These are phyloP conservation scores for Trichoderma koningiopsis DNA, from an alignment of 2,329 filamentous ascomycete species.

Conservation along the genomic window DNA sequence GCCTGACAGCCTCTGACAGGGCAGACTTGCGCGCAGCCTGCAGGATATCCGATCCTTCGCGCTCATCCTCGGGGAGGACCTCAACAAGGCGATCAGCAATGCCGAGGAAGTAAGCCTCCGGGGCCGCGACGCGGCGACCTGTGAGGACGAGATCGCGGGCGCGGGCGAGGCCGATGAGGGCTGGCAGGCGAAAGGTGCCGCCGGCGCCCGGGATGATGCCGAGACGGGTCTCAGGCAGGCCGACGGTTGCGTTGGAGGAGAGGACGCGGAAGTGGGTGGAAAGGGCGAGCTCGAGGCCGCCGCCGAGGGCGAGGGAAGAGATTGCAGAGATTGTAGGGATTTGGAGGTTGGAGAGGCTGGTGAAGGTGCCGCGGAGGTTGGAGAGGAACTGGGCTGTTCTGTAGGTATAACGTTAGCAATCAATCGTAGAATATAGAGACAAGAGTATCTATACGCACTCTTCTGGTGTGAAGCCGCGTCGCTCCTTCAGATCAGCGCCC, in stretches of 20 bases:
- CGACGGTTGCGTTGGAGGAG: slow-evolving; percentile 74
- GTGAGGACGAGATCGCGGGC: slow-evolving; percentile 92
- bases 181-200: slow-evolving; percentile 84
- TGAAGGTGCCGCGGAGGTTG: slow-evolving; percentile 75
- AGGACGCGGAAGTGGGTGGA: slow-evolving; percentile 89
- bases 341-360: slow-evolving; percentile 70
- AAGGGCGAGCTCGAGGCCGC: slow-evolving; percentile 89
- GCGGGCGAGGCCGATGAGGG: slow-evolving; percentile 74
- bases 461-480: slow-evolving; percentile 71
- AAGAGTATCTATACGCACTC: slow-evolving; percentile 60
- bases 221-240: slow-evolving; percentile 86
- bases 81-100: slow-evolving; percentile 90
- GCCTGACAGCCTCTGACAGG: slow-evolving; percentile 71
- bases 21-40: slow-evolving; percentile 66
- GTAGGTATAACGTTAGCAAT: background rate
- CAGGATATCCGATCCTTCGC: slow-evolving; percentile 48
- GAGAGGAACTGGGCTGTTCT: slow-evolving; percentile 80
- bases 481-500: slow-evolving; percentile 91
- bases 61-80: slow-evolving; percentile 61
- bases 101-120: slow-evolving; percentile 90
- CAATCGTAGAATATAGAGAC: no score
- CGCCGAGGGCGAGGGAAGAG: slow-evolving; percentile 82
- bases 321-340: slow-evolving; percentile 91
- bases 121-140: slow-evolving; percentile 77
- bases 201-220: slow-evolving; percentile 95